Evolutionary conservation across 2,329 filamentous ascomycete species (phyloP), one percentile per base, ranked within the genome.

Genomic region (Microcyclospora pomicola): DNA sequence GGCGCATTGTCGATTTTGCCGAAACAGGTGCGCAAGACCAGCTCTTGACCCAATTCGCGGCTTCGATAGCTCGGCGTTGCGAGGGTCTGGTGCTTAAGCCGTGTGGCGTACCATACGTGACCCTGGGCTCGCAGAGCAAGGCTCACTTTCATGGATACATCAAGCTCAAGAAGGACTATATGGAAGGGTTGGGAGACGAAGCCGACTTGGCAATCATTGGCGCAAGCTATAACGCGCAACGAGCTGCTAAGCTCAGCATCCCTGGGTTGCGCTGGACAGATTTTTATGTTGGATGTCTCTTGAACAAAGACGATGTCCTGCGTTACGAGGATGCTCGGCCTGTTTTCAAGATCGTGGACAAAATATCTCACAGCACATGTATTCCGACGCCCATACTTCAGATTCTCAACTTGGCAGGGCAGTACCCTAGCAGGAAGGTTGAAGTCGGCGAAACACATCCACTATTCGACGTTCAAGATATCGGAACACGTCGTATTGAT

Each of bases 101-200:
- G 1, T 66, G 65, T 37, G 77, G 85, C 42, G 75, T 81, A 15
- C 76, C 85, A 0, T 94, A 93, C 53, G 82, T 93, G 44, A 50
- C 61, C 5, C 41, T 55, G 5, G 47, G 43, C 10, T 31, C 38
- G 14, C 33, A 42, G 45, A 9, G 44, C 41, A 36, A 42, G 2
- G 41, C 40, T n/a, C 45, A 45, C 19, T 41, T 39, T 15, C 43
- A 42, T 19, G 46, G 47, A 15, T 53, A 76, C 54, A 82, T 94
- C 51, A 94, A 94, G 59, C 59, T 94, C 31, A 94, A 94, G 59
- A 85, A 85, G 51, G 83, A 91, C 51, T 93, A 92, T 50, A 72
- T 93, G 29, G 68, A 71, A 16, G 75, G 75, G 2, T 74, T 88
- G 53, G 84, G 85, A 1, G 86, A 92, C 42, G 75, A 85, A 24